Base-by-base conservation (phyloP, 2,329 filamentous ascomycete genomes). In the Ophidiomyces ophidiicola region DNA sequence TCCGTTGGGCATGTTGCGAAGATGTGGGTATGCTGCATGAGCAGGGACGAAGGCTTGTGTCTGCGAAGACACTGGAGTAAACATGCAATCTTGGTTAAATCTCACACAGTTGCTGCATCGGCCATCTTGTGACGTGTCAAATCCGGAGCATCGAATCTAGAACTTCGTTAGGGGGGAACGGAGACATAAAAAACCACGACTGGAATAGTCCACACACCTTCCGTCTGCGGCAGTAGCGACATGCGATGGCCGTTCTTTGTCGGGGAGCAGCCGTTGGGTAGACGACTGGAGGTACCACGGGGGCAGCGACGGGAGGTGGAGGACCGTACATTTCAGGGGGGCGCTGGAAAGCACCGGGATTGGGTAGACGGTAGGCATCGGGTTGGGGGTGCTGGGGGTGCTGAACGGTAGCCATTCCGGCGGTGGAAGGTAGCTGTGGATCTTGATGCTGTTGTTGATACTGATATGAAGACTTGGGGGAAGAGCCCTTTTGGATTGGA, bases 71-170 rank as follows among this genome's bases (percentile, higher is more conserved):
- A 84, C 79, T 2, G 80, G 79, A 1, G 78, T 82, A 59, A 84
- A 84, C 59, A 84, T 75, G 61, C 80, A 84, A 55, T 82, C 78
- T 59, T 83, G 79, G 48, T 79, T 78, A 62, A 83, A 84, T 33
- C 79, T 69, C 47, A 77, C 68, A 55, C 79, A 84, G 57, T 83
- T 83, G 52, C 70, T 74, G 65, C 79, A 84, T 44, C 78, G 74
- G 44, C 80, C 80, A 57, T 82, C 76, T 26, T 78, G 73, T 26
- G 77, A 80, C 41, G 71, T 73, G 52, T 82, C 79, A 55, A 82
- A 84, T 19, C 79, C 80, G 3, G 79, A 82, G 65, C 79, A 84
- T 44, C 80, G 76, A 57, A 83, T 82, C 79, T 83, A 58, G 42
- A 44, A 35, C 32, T 15, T 31, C 11, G 14, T 49, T 38, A n/a